Evolutionary conservation across 768 basidiomycete species (phyloP).

Genomic region (Leccinum broughii): DNA sequence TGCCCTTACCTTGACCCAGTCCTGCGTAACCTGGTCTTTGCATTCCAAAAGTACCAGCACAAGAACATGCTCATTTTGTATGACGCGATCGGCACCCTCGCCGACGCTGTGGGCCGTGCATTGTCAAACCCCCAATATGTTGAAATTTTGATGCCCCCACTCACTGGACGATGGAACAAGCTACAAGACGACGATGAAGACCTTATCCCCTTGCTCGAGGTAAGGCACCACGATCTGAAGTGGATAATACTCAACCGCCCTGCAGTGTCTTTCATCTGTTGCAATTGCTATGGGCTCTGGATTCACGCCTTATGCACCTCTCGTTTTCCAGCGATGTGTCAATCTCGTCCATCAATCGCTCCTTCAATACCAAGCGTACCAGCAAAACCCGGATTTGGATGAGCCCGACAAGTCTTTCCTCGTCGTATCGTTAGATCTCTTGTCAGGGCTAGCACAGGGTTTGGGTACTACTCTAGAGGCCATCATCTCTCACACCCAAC

Average conservation of each 20-base stretch:
- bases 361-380: slow-evolving; percentile 82
- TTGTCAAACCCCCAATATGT: slow-evolving; percentile 85
- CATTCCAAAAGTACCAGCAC: slow-evolving; percentile 98
- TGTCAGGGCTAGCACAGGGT: slow-evolving; percentile 95
- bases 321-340: slow-evolving; percentile 91
- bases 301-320: slow-evolving; percentile 85
- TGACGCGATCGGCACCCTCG: slow-evolving; percentile 97
- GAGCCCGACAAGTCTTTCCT: slow-evolving; percentile 98
- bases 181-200: slow-evolving; percentile 90
- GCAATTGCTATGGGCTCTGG: slow-evolving; percentile 92
- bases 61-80: slow-evolving; percentile 99
- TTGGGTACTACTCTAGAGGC: slow-evolving; percentile 77
- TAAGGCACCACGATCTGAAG: slow-evolving; percentile 36
- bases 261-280: slow-evolving; percentile 93
- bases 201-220: slow-evolving; percentile 93
- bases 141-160: slow-evolving; percentile 94
- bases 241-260: slow-evolving; percentile 1
- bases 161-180: slow-evolving; percentile 88
- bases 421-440: slow-evolving; percentile 94
- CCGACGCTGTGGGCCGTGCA: slow-evolving; percentile 91
- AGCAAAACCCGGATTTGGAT: slow-evolving; percentile 86
- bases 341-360: slow-evolving; percentile 82
- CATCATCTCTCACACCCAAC: slow-evolving; percentile 67
- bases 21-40: slow-evolving; percentile 90
- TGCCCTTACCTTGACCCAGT: slow-evolving; percentile 95